These are phyloP conservation scores for Zymoseptoria crescenta DNA, from an alignment of 2,329 filamentous ascomycete genomes.

Conservation along the genomic window DNA sequence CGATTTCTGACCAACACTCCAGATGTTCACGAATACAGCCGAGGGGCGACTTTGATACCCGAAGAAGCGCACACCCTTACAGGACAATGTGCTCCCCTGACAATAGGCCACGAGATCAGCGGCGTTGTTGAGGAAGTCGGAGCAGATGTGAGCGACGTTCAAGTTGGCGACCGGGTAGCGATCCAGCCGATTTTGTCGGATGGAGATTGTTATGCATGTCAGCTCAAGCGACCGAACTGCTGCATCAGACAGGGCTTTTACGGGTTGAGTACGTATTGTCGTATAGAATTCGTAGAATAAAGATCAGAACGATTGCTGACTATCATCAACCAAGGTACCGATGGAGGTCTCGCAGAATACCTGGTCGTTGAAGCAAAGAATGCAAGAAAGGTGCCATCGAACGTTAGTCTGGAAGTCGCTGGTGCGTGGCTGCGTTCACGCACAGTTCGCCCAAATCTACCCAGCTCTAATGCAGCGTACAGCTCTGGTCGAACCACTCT, in stretches of 20 bases:
- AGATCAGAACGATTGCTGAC: background rate
- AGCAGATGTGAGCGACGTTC: conserved; percentile 14
- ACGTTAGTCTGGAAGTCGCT: background rate
- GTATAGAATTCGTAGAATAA: too few species aligned
- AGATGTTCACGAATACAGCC: conserved; percentile 18
- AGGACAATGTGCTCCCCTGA: conserved; percentile 8
- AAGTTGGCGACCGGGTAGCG: conserved; percentile 9
- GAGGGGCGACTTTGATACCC: background rate
- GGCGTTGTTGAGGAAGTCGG: conserved; percentile 11
- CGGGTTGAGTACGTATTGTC: background rate
- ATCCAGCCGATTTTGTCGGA: conserved; percentile 13
- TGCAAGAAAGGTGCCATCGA: background rate
- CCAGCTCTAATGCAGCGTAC: background rate
- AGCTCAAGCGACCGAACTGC: conserved; percentile 4
- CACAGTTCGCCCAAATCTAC: too few species aligned
- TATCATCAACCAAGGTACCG: background rate
- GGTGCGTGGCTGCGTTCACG: background rate
- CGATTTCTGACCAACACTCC: background rate
- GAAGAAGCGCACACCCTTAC: conserved; percentile 7
- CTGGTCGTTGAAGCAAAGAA: conserved; percentile 6
- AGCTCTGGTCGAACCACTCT: background rate
- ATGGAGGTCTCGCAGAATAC: conserved; percentile 29
- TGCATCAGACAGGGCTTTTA: conserved; percentile 7
- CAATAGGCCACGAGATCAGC: conserved; percentile 15
- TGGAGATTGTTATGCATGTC: conserved; percentile 8